Evolutionary conservation across 1,139 yeast genomes (phyloP), one percentile per base, ranked within the genome.

Genomic region (Zygoascus sp.): DNA sequence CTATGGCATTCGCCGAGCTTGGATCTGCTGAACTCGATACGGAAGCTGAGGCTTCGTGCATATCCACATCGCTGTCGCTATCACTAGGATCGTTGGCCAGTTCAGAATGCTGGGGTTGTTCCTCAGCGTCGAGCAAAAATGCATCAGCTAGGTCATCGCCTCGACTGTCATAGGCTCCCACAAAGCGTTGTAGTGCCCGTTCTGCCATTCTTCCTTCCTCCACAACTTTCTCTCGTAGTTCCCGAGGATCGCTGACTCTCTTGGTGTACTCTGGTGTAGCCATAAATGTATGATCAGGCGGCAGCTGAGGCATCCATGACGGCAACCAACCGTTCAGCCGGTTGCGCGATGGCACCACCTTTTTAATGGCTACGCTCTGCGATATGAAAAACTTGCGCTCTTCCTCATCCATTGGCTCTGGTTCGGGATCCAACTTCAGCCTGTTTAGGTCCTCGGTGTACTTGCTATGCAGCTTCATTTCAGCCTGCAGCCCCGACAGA

Each of bases 241-340:
- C 71, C 52, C 83, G 78, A 56, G 90, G 87, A 60, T 87, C 94
- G 0, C 82, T 76, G n/a, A 81, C 67, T 16, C 83, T 72, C 25
- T 78, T 71, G 53, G 80, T 74, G 61, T 73, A 87, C 51, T 75
- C 74, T 0, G 95, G 83, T 0, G 96, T 85, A 45, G 79, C 75
- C 64, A 79, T 81, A 61, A 83, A 90, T 0, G 97, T 90, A 64
- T 89, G 94, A 58, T 87, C 96, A 0, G 97, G 96, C 1, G 97
- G 97, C 32, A 89, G 72, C 19, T 80, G 81, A 0, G 97, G 97
- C 58, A 90, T 69, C 80, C 88, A 88, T 3, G 68, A 58, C 0
- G 95, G 95, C 3, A 86, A 74, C 55, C 80, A 79, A 2, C 62
- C 59, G n/a, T 80, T 80, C 35, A 72, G 65, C 17, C 65, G 59